Base-by-base conservation (phyloP, 805 yeast genomes). In the Tetrapisispora fleetii region DNA sequence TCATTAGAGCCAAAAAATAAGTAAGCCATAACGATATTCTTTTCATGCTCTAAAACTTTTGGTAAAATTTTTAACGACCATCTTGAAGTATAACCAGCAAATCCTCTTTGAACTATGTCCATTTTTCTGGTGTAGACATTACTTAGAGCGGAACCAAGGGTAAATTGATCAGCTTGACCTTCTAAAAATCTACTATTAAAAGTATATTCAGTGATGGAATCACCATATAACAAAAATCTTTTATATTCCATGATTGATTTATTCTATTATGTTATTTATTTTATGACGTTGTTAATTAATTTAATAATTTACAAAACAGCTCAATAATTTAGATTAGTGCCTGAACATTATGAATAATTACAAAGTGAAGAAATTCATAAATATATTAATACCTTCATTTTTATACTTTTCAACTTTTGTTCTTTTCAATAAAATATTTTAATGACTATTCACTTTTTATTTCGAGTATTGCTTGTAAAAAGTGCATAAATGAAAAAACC, bases 1-100 rank as follows among this genome's bases (percentile, higher is more conserved):
- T 89, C 97, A 58, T 89, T 89, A 13, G 95, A 77, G 5, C 96
- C 96, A 56, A 86, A 79, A 60, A 84, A 88, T 2, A 87, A 67
- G 11, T 80, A 77, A 50, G 79, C 70, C 16, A 73, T 53, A 2
- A 53, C 65, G 45, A 78, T 67, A 9, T 58, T 68, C 43, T 76
- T 66, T 52, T 80, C 85, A 4, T 64, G 57, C 21, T 73, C 68
- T 32, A 87, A 63, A 13, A 83, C 67, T 40, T 70, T 65, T 17
- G 77, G 77, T 4, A 77, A 56, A 7, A 85, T 55, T 43, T 70
- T 64, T 11, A 70, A 58, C 0, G 78, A 88, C 66, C 81, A 81
- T 35, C 78, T 75, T 0, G 88, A 67, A 55, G 75, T 85, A 67
- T 85, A 89, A 0, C 97, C 96, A 1, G 79, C 60, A 57, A 69